Evolutionary conservation across 2,329 filamentous ascomycete genomes (phyloP).

Genomic region (Fusarium sororula): DNA sequence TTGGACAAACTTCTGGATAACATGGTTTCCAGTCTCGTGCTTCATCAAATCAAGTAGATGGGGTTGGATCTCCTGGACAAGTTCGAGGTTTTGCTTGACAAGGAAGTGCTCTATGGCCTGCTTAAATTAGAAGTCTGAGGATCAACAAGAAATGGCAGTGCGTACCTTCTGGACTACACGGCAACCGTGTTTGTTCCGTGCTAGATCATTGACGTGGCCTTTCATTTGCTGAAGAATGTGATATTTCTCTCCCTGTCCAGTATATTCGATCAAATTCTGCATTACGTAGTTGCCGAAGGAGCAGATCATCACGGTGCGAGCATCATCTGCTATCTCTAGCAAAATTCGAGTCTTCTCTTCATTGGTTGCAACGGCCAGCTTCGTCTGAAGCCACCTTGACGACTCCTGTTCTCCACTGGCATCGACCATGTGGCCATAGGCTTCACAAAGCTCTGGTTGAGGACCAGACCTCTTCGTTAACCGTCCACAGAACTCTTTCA

Average conservation of each 20-base stretch:
- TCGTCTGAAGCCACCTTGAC: slow-evolving; percentile 94
- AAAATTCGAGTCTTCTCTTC: slow-evolving; percentile 95
- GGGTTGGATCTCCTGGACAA: slow-evolving; percentile 83
- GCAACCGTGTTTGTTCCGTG: slow-evolving; percentile 90
- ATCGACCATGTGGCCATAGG: slow-evolving; percentile 87
- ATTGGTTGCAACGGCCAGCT: slow-evolving; percentile 90
- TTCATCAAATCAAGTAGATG: slow-evolving; percentile 81
- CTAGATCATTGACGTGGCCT: slow-evolving; percentile 81
- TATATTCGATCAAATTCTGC: slow-evolving; percentile 97
- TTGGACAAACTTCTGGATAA: slow-evolving; percentile 93
- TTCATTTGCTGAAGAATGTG: slow-evolving; percentile 87
- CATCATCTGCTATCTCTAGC: slow-evolving; percentile 84
- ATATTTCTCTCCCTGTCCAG: slow-evolving; percentile 92
- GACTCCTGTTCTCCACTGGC: slow-evolving; percentile 97
- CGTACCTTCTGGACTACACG: slow-evolving; percentile 91
- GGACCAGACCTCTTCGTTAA: slow-evolving; percentile 69
- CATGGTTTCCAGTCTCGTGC: slow-evolving; percentile 94
- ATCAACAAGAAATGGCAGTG: not conserved
- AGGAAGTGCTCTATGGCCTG: slow-evolving; percentile 90
- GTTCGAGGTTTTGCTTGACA: slow-evolving; percentile 86
- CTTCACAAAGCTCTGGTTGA: slow-evolving; percentile 87
- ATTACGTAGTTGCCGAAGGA: slow-evolving; percentile 99
- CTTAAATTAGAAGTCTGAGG: slow-evolving; percentile 37
- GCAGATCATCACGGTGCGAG: slow-evolving; percentile 90
- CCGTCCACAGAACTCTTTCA: not conserved